Evolutionary conservation across 1,139 yeast species (phyloP).

Genomic region (Geotrichum macrosporum): DNA sequence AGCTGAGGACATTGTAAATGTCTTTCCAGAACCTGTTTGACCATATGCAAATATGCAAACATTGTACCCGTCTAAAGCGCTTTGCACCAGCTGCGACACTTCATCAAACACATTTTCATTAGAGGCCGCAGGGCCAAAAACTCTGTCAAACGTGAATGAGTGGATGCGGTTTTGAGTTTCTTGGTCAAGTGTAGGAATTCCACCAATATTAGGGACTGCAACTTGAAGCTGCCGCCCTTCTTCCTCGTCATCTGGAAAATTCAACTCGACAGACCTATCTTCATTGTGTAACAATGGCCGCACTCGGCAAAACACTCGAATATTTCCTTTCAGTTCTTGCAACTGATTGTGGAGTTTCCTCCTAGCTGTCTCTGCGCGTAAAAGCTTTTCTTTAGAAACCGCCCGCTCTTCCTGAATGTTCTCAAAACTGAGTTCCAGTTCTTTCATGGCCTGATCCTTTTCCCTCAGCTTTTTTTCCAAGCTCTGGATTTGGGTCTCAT

Average conservation of each 20-base stretch:
- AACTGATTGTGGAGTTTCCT: slow-evolving; percentile 67
- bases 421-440: slow-evolving; percentile 24
- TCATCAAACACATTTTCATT: slow-evolving; percentile 75
- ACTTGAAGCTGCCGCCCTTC: slow-evolving; percentile 43
- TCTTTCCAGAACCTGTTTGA: slow-evolving; percentile 96
- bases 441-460: slow-evolving; percentile 6
- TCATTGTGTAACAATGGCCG: slow-evolving; percentile 37
- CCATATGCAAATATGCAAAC: slow-evolving; percentile 97
- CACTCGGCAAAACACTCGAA: slow-evolving; percentile 83
- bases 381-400: slow-evolving; percentile 27
- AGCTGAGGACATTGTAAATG: slow-evolving; percentile 75
- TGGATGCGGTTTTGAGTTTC: slow-evolving; percentile 32
- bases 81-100: slow-evolving; percentile 79
- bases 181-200: slow-evolving; percentile 23
- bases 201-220: slow-evolving; percentile 26
- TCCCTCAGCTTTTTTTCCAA: slow-evolving; percentile 7
- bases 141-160: slow-evolving; percentile 69
- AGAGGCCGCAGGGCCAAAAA: slow-evolving; percentile 52
- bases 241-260: slow-evolving; percentile 51
- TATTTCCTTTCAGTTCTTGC: slow-evolving; percentile 87
- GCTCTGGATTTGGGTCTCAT: slow-evolving; percentile 5
- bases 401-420: slow-evolving; percentile 26
- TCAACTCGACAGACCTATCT: slow-evolving; percentile 40
- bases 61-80: slow-evolving; percentile 84
- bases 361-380: slow-evolving; percentile 50